Evolutionary conservation across 495 filamentous ascomycete genomes (phyloP), one percentile per base, ranked within the genome.

Genomic region (Penicillium odoratum): DNA sequence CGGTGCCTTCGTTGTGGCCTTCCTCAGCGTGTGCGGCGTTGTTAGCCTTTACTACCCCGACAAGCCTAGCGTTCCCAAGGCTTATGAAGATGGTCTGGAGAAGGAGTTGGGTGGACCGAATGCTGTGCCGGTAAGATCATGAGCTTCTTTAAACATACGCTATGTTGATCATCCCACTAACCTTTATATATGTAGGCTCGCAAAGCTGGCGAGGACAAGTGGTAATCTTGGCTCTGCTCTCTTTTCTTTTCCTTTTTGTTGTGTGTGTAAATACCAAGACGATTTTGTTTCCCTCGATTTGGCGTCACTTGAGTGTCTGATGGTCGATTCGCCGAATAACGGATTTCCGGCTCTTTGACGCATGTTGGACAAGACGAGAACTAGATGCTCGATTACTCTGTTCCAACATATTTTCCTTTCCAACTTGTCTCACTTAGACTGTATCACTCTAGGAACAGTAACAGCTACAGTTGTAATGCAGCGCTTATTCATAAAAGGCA

Each of bases 11-110:
- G 75, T 96, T 16, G 82, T 75, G 9, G 74, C 78, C 42, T 83
- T 97, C 55, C 67, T 91, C 29, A 82, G 82, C n/a, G 69, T 97
- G 26, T 84, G 82, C 62, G 89, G 85, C 51, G 79, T 84, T 26
- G 85, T 95, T 40, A 87, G 85, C 69, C 62, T 81, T 54, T 76
- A 79, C 64, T 97, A 97, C 64, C 91, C 94, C n/a, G 94, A 98
- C 74, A 89, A 84, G 78, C 85, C 84, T 29, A 83, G 86, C 46
- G 86, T 79, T 61, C 90, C 90, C 4, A 85, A 88, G 55, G 88
- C 88, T 58, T 99, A 89, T 66, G 86, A 88, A 55, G 89, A 82
- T 56, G 95, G 95, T 28, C 71, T 99, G 56, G 86, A 93, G 71
- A 81, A 81, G 59, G 95, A 97, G 63, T 77, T 99, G 49, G 95